Conservation (phyloP, 768 basidiomycete genomes). For the Boletus vermiculosoides region DNA sequence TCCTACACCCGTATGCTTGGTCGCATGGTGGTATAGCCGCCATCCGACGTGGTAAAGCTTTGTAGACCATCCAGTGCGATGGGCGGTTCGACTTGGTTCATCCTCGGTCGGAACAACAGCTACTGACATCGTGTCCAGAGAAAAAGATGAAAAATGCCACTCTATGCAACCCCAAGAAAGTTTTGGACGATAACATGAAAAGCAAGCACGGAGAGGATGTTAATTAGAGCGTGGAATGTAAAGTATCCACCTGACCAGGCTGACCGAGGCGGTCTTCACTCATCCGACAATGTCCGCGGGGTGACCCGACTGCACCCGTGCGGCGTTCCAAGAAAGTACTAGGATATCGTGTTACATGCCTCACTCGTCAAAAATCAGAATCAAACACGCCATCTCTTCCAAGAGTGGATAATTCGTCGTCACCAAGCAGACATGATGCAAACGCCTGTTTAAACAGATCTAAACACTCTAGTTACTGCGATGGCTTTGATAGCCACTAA, state of each 20-base stretch:
- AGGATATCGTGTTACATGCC: too few species aligned
- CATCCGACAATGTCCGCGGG: not conserved
- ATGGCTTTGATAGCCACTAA: conserved; percentile 3
- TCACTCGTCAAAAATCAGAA: conserved; percentile 6
- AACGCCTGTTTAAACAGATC: conserved; percentile 26
- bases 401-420: conserved; percentile 34
- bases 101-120: not conserved
- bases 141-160: not conserved
- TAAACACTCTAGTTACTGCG: not conserved
- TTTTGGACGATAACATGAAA: conserved; percentile 3
- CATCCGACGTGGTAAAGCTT: conserved; percentile 24
- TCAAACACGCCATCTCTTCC: conserved; percentile 30
- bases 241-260: too few species aligned
- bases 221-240: not conserved
- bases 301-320: not conserved
- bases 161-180: not conserved
- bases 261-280: not conserved
- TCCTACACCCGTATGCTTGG: conserved; percentile 77
- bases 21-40: conserved; percentile 48
- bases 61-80: conserved; percentile 18
- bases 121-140: conserved; percentile 15
- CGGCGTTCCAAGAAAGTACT: too few species aligned
- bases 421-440: conserved; percentile 38
- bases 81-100: conserved; percentile 1
- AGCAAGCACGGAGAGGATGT: not conserved